Evolutionary conservation across 305 asterid genomes (phyloP).

Genomic region (Andrographis paniculata): DNA sequence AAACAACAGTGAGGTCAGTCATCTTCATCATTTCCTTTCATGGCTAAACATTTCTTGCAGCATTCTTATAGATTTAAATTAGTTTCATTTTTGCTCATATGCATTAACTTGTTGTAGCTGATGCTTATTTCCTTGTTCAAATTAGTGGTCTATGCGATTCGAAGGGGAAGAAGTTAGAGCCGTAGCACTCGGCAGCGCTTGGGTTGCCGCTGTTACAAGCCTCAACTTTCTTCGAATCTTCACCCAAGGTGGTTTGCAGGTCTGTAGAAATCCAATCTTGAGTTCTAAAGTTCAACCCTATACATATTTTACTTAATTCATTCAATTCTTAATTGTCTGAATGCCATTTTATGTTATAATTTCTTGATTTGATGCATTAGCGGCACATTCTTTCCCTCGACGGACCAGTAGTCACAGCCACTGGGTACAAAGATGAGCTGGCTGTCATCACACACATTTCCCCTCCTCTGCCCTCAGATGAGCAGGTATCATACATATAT

Average conservation of each 20-base stretch:
- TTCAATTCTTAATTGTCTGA: not conserved
- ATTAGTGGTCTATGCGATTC: constrained; percentile 97
- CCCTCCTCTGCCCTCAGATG: constrained; percentile 77
- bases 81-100: constrained; percentile 2
- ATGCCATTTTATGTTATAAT: constrained; percentile 24
- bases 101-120: constrained; percentile 13
- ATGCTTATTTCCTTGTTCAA: constrained; percentile 26
- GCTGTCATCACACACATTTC: constrained; percentile 81
- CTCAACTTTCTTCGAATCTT: constrained; percentile 85
- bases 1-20: constrained; percentile 84
- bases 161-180: constrained; percentile 97
- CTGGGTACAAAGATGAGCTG: constrained; percentile 79
- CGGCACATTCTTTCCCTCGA: constrained; percentile 65
- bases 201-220: constrained; percentile 97
- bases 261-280: constrained; percentile 21
- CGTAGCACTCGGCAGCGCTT: constrained; percentile 74
- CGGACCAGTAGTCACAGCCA: constrained; percentile 94
- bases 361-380: constrained; percentile 30
- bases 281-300: constrained; percentile 5
- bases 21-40: constrained; percentile 15
- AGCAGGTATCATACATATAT: constrained; percentile 50
- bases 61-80: constrained; percentile 10
- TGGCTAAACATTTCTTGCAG: not conserved
- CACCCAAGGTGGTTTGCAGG: constrained; percentile 94
- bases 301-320: not conserved